Conservation (phyloP, 2,329 filamentous ascomycete species). For the Cladobotryum protrusum region DNA sequence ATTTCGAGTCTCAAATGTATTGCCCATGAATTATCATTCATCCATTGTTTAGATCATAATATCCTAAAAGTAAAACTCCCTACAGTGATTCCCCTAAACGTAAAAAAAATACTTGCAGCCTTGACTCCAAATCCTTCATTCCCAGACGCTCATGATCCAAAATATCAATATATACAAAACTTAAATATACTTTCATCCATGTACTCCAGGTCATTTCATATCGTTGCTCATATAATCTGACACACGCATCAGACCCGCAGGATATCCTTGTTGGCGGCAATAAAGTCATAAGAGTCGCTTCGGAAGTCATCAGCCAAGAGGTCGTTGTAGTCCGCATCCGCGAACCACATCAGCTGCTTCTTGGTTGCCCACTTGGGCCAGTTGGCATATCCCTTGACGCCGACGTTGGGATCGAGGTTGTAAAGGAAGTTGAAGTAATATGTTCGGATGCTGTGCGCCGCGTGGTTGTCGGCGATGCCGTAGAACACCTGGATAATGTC, state of each 20-base stretch:
- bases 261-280: constrained; percentile 18
- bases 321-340: constrained; percentile 24
- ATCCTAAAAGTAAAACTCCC: no score
- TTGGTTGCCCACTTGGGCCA: constrained; percentile 39
- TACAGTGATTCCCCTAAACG: no score
- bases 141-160: no score
- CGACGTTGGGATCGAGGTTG: constrained; percentile 62
- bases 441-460: constrained; percentile 51
- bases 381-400: constrained; percentile 28
- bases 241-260: constrained; percentile 18
- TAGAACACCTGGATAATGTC: constrained; percentile 66
- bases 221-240: no score
- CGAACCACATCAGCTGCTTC: constrained; percentile 46
- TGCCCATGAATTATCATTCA: no score
- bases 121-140: no score
- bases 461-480: constrained; percentile 56
- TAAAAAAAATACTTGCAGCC: no score
- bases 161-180: no score
- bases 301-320: constrained; percentile 34
- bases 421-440: constrained; percentile 72
- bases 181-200: no score
- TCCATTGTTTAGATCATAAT: no score
- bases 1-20: no score
- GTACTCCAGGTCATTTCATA: no score
- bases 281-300: constrained; percentile 21